These are phyloP conservation scores for Eudorina sp. DNA, from an alignment of 139 green algal species.

Conservation along the genomic window DNA sequence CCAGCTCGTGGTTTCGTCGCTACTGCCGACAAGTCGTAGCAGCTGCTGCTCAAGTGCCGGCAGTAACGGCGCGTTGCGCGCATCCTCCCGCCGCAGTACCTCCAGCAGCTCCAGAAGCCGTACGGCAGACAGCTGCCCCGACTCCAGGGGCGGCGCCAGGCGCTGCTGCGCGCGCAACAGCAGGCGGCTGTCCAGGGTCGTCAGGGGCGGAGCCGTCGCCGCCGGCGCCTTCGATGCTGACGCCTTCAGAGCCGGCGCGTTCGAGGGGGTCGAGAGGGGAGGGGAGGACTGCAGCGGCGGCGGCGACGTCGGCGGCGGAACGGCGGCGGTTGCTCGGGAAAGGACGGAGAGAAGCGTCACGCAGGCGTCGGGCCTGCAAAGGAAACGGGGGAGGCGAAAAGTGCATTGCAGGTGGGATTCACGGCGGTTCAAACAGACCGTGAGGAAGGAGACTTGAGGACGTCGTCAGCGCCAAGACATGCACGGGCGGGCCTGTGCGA, in stretches of 20 bases:
- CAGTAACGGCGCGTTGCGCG: neutral
- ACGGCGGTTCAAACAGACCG: too few species aligned
- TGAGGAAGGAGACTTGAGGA: too few species aligned
- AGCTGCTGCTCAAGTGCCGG: conserved; percentile 11
- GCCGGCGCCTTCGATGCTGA: too few species aligned
- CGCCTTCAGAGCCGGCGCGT: too few species aligned
- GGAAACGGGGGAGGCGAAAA: too few species aligned
- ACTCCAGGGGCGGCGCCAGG: neutral
- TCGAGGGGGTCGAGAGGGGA: neutral
- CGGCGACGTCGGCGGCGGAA: too few species aligned
- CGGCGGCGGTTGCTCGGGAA: neutral
- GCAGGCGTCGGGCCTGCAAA: conserved; percentile 23
- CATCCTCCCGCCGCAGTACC: neutral
- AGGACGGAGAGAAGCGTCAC: conserved; percentile 9
- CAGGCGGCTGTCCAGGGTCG: conserved; percentile 9
- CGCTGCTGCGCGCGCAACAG: neutral
- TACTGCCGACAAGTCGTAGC: neutral
- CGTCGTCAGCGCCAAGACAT: too few species aligned
- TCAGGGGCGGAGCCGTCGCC: too few species aligned
- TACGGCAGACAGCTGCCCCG: neutral
- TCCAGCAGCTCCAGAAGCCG: conserved; percentile 1
- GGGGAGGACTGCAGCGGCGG: too few species aligned
- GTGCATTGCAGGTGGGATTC: too few species aligned
- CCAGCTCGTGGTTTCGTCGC: too few species aligned
- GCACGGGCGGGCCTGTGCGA: too few species aligned